Base-by-base conservation (phyloP, 2,329 filamentous ascomycete species). In the Penicillium sp. region DNA sequence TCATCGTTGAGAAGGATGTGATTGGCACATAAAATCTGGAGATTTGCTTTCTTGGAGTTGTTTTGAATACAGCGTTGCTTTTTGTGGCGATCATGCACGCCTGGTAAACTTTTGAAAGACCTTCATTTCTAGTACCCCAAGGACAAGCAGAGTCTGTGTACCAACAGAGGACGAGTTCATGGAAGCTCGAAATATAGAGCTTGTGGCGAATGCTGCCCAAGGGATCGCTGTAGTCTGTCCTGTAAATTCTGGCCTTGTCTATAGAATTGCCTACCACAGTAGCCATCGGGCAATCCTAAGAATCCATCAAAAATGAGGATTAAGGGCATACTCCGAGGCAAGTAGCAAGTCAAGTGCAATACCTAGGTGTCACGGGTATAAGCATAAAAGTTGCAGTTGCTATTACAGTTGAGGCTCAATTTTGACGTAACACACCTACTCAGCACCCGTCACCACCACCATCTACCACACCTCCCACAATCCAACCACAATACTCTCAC, bases 401-500 rank as follows among this genome's bases (percentile, higher is more conserved):
- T 8, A 31, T 31, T 31, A 31, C 6, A 31, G 8, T 35, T 49
- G 45, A 49, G 28, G 20, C 52, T 50, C 48, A 31, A 42, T 42
- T 62, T 64, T 67, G 58, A 63, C 64, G 59, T 62, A 62, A 58
- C 55, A 47, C 56, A n/a, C 41, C 48, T 20, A 20, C 20, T 20
- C 54, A 53, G 22, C 53, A 58, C 51, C 28, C 45, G 60, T 57
- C 54, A 55, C 54, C 42, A 55, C 45, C 52, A 31, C 35, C 37
- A 54, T 56, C 63, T 60, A 65, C 63, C 60, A 62, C 52, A 65
- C 52, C 52, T 43, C 41, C 28, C 41, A 70, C 38, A 11, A 42
- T 37, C n/a, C 37, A 53, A 41, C 14, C 22, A 31, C 50, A 42
- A 31, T 41, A 53, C 15, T 53, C 37, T 43, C 60, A 59, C 48